Percentiles rank a stretch among this genome's conserved stretches.
Evolutionary conservation across 2,329 filamentous ascomycete species (phyloP).

Genomic region (Paecilomyces sp.): DNA sequence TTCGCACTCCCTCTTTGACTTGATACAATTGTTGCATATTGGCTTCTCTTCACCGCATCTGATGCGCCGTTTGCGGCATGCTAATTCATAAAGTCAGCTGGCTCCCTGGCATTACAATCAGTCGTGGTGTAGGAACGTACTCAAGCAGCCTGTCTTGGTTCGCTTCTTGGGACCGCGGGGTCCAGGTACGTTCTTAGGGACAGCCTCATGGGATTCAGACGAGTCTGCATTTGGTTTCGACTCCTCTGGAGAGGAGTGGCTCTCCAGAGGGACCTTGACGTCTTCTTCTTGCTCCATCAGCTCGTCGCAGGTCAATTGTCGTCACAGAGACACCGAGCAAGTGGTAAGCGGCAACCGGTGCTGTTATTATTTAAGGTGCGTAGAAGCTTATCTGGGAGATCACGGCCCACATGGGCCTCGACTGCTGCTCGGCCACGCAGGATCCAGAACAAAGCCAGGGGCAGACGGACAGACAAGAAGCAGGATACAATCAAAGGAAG

Average conservation of each 20-base stretch:
- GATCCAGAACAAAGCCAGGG: background rate
- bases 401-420: background rate
- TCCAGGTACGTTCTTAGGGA: conserved; percentile 10
- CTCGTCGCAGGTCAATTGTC: background rate
- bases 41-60: conserved; percentile 83
- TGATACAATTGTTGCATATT: conserved; percentile 40
- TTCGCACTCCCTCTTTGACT: conserved; percentile 39
- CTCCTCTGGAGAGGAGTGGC: background rate
- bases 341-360: background rate
- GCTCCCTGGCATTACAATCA: background rate
- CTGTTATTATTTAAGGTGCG: background rate
- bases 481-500: background rate
- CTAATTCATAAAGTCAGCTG: conserved; percentile 34
- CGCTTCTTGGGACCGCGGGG: conserved; percentile 50
- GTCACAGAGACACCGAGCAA: background rate
- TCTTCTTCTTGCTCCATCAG: background rate
- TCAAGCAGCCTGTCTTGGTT: conserved; percentile 89
- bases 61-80: conserved; percentile 88
- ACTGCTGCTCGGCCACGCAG: background rate
- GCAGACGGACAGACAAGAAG: background rate
- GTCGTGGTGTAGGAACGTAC: conserved; percentile 43
- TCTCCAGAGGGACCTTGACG: background rate
- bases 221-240: conserved; percentile 3
- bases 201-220: conserved; percentile 6
- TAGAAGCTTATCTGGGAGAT: background rate